Evolutionary conservation across 2,329 filamentous ascomycete species (phyloP), one percentile per base, ranked within the genome.

Genomic region (Malbranchea cinnamomea): DNA sequence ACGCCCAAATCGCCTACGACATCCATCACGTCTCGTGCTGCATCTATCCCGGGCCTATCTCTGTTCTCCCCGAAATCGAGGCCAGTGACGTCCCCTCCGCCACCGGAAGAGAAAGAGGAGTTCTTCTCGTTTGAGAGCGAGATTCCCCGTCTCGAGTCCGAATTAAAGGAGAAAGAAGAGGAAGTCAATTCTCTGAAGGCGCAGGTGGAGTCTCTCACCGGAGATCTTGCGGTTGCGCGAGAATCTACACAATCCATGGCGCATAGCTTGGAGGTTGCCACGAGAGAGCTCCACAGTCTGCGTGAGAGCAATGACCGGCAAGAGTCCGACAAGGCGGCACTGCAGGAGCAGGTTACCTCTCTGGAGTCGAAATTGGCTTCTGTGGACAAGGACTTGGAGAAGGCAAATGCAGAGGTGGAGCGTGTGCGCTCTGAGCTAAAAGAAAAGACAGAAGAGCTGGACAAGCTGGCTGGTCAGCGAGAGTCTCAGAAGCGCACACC

Each of bases 61-160:
- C 35, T 55, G 13, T 58, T 58, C 32, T 57, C 56, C 11, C 52
- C 54, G 10, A 53, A 49, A 27, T 34, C 41, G 10, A 55, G 49
- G 32, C 30, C 52, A 2, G 30, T 45, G 7, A 49, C 46, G 27
- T 47, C 53, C 8, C 40, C 45, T n/a, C 42, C 47, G 5, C 38
- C 48, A 15, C 37, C 36, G 4, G 33, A 39, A 24, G 51, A 53
- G 10, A 50, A 54, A 14, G 79, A 85, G 39, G 81, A 92, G 28
- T 78, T 94, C 54, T 94, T 94, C 56, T 93, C 84, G 0, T 91
- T 84, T 43, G 85, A 95, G 35, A 77, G 78, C 29, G 87, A 95
- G 54, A 65, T 91, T 9, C 79, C 81, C 3, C 72, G 80, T 31
- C 58, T 93, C n/a, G 78, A 91, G 45, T 65, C 69, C 1, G 78